Conservation (phyloP, 202 grass and related monocot genomes). For the Schoenoplectus tabernaemontani region DNA sequence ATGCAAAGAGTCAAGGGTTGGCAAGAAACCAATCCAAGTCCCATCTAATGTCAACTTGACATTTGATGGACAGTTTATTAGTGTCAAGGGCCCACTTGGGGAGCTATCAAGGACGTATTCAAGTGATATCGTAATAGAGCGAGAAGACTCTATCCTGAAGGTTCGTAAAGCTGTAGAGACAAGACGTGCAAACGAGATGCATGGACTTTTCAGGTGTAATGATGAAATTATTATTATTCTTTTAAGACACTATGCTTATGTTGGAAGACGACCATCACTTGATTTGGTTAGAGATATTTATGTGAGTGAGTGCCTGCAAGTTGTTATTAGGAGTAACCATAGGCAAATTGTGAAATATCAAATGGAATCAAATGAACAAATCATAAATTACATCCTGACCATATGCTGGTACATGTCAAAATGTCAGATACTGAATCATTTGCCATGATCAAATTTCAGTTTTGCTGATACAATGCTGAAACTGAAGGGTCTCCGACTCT, state of each 20-base stretch:
- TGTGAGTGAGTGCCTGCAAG: not conserved
- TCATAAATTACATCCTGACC: not conserved
- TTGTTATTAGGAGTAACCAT: not conserved
- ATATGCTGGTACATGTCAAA: not conserved
- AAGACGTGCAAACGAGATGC: conserved; percentile 82
- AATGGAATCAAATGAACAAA: not conserved
- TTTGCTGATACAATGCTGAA: not conserved
- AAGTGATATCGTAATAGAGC: conserved; percentile 59
- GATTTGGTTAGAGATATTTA: not conserved
- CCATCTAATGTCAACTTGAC: conserved; percentile 80
- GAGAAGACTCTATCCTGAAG: conserved; percentile 62
- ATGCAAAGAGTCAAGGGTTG: conserved; percentile 96
- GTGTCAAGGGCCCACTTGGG: conserved; percentile 84
- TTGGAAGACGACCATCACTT: not conserved
- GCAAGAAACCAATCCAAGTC: conserved; percentile 77
- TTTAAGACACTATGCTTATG: not conserved
- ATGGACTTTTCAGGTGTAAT: conserved; percentile 93
- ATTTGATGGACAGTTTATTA: conserved; percentile 61
- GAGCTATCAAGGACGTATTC: conserved; percentile 75
- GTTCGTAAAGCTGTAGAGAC: conserved; percentile 65
- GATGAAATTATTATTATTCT: not conserved
- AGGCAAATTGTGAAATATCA: not conserved
- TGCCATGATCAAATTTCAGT: not conserved
- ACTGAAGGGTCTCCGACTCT: not conserved
- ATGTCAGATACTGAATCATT: not conserved